Percentiles rank a stretch among this genome's conserved stretches.
Evolutionary conservation across 495 filamentous ascomycete species (phyloP).

Genomic region (Xylaria longipes): DNA sequence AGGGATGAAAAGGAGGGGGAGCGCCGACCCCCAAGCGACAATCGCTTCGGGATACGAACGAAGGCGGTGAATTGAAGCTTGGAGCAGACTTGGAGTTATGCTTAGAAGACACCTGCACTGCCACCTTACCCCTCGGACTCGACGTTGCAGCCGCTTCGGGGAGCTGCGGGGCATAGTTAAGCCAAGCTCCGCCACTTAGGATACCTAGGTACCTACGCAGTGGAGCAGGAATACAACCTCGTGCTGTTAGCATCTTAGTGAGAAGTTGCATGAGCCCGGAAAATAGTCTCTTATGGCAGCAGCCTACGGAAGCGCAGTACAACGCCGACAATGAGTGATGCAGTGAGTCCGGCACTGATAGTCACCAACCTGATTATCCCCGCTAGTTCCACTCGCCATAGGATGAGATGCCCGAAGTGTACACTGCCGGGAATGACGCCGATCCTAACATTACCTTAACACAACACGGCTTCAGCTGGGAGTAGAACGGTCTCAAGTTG

Average conservation of each 20-base stretch:
- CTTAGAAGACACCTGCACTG: background rate
- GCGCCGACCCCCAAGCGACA: background rate
- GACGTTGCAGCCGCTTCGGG: constrained; percentile 13
- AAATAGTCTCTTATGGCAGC: background rate
- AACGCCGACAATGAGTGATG: constrained; percentile 1
- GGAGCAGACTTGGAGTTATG: background rate
- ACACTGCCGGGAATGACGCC: background rate
- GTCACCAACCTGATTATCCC: background rate
- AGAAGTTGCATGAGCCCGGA: constrained; percentile 2
- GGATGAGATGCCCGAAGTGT: background rate
- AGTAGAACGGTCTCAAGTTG: background rate
- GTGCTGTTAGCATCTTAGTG: background rate
- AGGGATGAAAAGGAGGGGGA: background rate
- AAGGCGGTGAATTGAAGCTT: background rate
- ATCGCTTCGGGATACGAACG: background rate
- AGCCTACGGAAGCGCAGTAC: background rate
- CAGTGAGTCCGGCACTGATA: background rate
- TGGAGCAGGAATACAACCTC: background rate
- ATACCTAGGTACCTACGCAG: too few relatives aligned
- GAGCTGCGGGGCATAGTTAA: constrained; percentile 5
- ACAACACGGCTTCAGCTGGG: background rate
- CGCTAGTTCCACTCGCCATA: background rate
- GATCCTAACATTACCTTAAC: background rate
- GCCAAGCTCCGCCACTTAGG: constrained; percentile 14
- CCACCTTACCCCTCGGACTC: constrained; percentile 6